Conservation (phyloP, 331 rosid species). For the Malus hybrid region DNA sequence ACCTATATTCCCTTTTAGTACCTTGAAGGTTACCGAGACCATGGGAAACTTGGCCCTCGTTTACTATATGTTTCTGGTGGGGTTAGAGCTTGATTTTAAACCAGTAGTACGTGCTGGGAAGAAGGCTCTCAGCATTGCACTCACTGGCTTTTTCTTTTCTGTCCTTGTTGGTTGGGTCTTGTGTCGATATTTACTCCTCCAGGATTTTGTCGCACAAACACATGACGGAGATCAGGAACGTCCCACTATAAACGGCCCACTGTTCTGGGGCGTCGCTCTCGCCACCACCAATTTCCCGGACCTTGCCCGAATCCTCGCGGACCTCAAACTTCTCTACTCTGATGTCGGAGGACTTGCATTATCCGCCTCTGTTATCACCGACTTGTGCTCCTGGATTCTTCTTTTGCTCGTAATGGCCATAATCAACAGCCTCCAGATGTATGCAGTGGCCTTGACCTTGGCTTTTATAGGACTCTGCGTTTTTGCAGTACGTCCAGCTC, state of each 20-base stretch:
- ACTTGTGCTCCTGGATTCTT: slow-evolving; percentile 29
- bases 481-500: slow-evolving; percentile 24
- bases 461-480: not conserved
- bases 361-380: slow-evolving; percentile 48
- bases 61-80: slow-evolving; percentile 51
- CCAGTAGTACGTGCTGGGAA: slow-evolving; percentile 22
- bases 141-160: slow-evolving; percentile 13
- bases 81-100: slow-evolving; percentile 48
- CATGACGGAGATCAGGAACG: not conserved
- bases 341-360: slow-evolving; percentile 50
- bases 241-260: not conserved
- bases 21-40: slow-evolving; percentile 30
- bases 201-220: not conserved
- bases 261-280: slow-evolving; percentile 21
- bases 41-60: slow-evolving; percentile 32
- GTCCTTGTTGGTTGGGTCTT: slow-evolving; percentile 30
- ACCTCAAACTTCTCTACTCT: slow-evolving; percentile 49
- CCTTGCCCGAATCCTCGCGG: slow-evolving; percentile 26
- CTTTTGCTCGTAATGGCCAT: slow-evolving; percentile 13
- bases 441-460: not conserved
- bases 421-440: not conserved
- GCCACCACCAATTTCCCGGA: slow-evolving; percentile 18
- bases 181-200: slow-evolving; percentile 6
- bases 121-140: slow-evolving; percentile 35
- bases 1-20: not conserved